Evolutionary conservation across 371 early-diverging fungal species (phyloP).

Genomic region (Mycotypha africana): DNA sequence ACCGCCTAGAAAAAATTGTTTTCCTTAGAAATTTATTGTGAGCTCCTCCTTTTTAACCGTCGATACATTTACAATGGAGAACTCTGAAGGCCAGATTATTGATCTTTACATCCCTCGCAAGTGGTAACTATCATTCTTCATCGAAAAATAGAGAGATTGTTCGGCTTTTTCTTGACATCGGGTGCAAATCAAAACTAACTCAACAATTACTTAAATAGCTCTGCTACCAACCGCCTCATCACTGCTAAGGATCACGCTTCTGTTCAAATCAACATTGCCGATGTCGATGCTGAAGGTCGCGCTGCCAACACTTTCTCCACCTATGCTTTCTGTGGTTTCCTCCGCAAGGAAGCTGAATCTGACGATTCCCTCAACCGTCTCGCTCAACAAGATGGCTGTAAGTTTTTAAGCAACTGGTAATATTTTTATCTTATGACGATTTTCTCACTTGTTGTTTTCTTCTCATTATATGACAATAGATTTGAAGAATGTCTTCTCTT

Average conservation of each 20-base stretch:
- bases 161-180: background rate
- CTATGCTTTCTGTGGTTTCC: conserved; percentile 90
- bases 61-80: conserved; percentile 41
- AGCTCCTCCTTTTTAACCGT: conserved; percentile 12
- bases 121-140: conserved; percentile 81
- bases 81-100: conserved; percentile 66
- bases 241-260: conserved; percentile 91
- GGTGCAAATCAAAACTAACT: background rate
- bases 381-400: conserved; percentile 81
- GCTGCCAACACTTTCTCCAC: conserved; percentile 71
- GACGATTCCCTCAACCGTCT: conserved; percentile 97
- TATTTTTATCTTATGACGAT: background rate
- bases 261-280: conserved; percentile 95
- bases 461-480: conserved; percentile 18
- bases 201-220: conserved; percentile 10
- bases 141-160: background rate
- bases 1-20: background rate
- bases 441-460: no score
- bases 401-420: conserved; percentile 2
- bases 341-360: conserved; percentile 85
- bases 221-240: conserved; percentile 45
- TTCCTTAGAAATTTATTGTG: background rate
- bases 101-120: conserved; percentile 94
- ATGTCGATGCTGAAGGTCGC: conserved; percentile 87
- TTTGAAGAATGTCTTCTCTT: conserved; percentile 48